phyloP scores from a whole-genome alignment of 176 grass and related monocot genomes.

The Oryza coarctata region DNA sequence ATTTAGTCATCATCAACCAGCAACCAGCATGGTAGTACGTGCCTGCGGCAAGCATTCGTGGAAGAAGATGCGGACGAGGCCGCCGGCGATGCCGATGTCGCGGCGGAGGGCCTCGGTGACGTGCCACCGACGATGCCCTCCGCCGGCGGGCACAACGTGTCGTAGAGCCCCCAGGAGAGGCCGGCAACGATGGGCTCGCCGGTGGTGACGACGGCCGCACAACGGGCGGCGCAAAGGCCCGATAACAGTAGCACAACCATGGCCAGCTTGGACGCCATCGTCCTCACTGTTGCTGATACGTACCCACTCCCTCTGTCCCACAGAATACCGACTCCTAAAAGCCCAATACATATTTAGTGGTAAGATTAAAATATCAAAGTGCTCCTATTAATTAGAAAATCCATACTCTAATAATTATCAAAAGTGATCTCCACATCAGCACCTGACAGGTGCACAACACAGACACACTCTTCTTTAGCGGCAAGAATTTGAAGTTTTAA shows the following conservation, averaged over 20 bases:
- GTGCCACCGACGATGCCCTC: slow-evolving; percentile 33
- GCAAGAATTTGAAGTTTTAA: too few relatives aligned
- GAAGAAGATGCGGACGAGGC: slow-evolving; percentile 50
- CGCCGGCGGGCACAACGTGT: slow-evolving; percentile 21
- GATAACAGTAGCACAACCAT: neutral
- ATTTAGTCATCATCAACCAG: too few relatives aligned
- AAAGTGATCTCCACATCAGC: too few relatives aligned
- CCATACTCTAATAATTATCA: too few relatives aligned
- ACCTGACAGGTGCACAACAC: too few relatives aligned
- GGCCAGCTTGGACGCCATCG: neutral
- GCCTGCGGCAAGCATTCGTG: slow-evolving; percentile 69
- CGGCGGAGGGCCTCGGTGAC: slow-evolving; percentile 17
- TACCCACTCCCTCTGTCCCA: too few relatives aligned
- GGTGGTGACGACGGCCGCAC: neutral
- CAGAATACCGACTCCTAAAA: too few relatives aligned
- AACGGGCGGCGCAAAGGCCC: neutral
- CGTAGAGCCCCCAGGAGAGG: slow-evolving; percentile 45
- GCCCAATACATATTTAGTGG: too few relatives aligned
- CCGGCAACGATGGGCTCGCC: slow-evolving; percentile 20
- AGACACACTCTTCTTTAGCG: too few relatives aligned
- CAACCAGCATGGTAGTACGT: too few relatives aligned
- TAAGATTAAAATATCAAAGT: too few relatives aligned
- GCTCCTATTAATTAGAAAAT: too few relatives aligned
- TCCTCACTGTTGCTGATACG: neutral
- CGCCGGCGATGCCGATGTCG: slow-evolving; percentile 48